Evolutionary conservation across 1,139 yeast species (phyloP).

Genomic region (Arxiozyma bovina): DNA sequence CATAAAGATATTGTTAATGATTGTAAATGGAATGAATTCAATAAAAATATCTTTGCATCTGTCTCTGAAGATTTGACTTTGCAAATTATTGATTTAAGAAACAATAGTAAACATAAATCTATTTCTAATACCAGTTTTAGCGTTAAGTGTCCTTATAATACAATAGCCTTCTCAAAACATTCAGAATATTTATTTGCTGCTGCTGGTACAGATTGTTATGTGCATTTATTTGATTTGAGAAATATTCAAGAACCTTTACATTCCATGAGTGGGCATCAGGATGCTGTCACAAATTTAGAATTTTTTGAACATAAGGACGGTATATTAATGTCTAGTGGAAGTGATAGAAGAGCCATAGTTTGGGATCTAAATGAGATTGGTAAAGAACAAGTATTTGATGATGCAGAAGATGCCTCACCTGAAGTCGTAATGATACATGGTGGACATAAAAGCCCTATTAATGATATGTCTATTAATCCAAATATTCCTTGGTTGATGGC

Average conservation of each 20-base stretch:
- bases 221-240: conserved; percentile 54
- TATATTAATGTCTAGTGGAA: conserved; percentile 62
- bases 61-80: conserved; percentile 67
- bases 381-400: conserved; percentile 70
- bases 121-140: conserved; percentile 15
- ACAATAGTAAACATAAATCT: conserved; percentile 27
- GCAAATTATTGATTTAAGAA: conserved; percentile 58
- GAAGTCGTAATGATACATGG: conserved; percentile 82
- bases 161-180: conserved; percentile 56
- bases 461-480: conserved; percentile 64
- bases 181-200: conserved; percentile 52
- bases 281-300: conserved; percentile 56
- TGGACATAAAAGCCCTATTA: conserved; percentile 70
- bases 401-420: conserved; percentile 75
- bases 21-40: conserved; percentile 56
- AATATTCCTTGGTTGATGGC: conserved; percentile 62
- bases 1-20: conserved; percentile 63
- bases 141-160: conserved; percentile 35
- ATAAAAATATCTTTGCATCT: conserved; percentile 48
- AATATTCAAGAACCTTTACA: conserved; percentile 43
- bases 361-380: conserved; percentile 73
- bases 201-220: conserved; percentile 62
- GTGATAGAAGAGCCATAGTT: conserved; percentile 59
- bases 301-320: conserved; percentile 69
- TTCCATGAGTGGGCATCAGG: conserved; percentile 71